Percentiles rank a stretch among this genome's conserved stretches.
phyloP scores from a whole-genome alignment of 352 stramenopile genomes.

The Phytophthora meadii region DNA sequence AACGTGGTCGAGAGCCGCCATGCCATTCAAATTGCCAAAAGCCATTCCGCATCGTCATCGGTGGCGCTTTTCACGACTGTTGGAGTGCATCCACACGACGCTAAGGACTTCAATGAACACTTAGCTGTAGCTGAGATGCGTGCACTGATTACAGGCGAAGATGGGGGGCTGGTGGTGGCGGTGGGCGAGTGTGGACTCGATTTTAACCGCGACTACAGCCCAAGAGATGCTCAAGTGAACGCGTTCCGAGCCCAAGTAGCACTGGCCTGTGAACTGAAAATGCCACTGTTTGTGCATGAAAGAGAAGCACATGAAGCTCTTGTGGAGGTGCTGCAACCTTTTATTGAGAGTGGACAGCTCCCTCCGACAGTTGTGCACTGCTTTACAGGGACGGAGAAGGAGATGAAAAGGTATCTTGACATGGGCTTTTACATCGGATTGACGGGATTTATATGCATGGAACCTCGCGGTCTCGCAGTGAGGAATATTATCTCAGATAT shows the following conservation, averaged over 20 bases:
- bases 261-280: conserved; percentile 74
- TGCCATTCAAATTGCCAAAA: conserved; percentile 49
- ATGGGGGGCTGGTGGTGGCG: conserved; percentile 78
- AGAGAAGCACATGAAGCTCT: conserved; percentile 68
- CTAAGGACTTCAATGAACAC: conserved; percentile 74
- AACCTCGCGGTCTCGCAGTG: conserved; percentile 53
- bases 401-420: conserved; percentile 60
- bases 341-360: conserved; percentile 46
- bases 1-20: conserved; percentile 49
- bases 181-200: conserved; percentile 96
- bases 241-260: conserved; percentile 92
- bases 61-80: conserved; percentile 87
- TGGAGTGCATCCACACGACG: conserved; percentile 95
- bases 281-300: conserved; percentile 96
- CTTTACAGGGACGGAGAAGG: conserved; percentile 65
- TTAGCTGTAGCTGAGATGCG: conserved; percentile 50
- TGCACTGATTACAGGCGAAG: conserved; percentile 45
- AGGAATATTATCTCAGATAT: conserved; percentile 50
- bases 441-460: conserved; percentile 79
- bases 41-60: conserved; percentile 21
- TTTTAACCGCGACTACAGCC: conserved; percentile 96
- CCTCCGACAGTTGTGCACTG: conserved; percentile 75
- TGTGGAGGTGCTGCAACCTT: conserved; percentile 57
- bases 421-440: conserved; percentile 80
- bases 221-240: conserved; percentile 87